phyloP scores from a whole-genome alignment of 257 asterid genomes.

The Nicotiana otophora region DNA sequence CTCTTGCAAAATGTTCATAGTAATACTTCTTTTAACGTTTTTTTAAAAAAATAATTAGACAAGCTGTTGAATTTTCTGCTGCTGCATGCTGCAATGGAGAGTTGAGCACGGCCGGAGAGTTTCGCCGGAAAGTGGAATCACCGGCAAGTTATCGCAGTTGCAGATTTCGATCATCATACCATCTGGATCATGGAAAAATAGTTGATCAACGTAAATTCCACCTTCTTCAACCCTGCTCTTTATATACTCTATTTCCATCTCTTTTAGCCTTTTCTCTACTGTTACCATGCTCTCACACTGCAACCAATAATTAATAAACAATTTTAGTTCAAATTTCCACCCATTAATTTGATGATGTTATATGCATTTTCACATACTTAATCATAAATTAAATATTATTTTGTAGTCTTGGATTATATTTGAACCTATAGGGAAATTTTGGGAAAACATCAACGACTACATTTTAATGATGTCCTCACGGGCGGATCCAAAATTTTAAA shows the following conservation, averaged over 20 bases:
- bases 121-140: slow-evolving; percentile 2
- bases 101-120: slow-evolving; percentile 5
- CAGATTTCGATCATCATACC: slow-evolving; percentile 30
- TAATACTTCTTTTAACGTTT: background rate
- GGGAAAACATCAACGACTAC: too few relatives aligned
- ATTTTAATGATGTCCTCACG: too few relatives aligned
- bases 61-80: slow-evolving; percentile 1
- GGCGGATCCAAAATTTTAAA: too few relatives aligned
- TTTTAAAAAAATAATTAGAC: background rate
- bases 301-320: background rate
- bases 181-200: slow-evolving; percentile 27
- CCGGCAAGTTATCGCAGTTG: slow-evolving; percentile 20
- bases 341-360: too few relatives aligned
- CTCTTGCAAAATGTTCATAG: background rate
- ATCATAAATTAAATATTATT: too few relatives aligned
- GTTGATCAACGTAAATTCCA: slow-evolving; percentile 19
- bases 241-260: slow-evolving; percentile 18
- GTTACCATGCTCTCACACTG: slow-evolving; percentile 26
- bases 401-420: too few relatives aligned
- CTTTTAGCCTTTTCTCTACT: slow-evolving; percentile 17
- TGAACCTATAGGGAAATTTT: too few relatives aligned
- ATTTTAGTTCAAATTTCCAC: background rate
- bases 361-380: too few relatives aligned
- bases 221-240: slow-evolving; percentile 25
- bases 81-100: slow-evolving; percentile 1